Evolutionary conservation across 805 yeast genomes (phyloP).

Genomic region (Ogataea populi-albae): DNA sequence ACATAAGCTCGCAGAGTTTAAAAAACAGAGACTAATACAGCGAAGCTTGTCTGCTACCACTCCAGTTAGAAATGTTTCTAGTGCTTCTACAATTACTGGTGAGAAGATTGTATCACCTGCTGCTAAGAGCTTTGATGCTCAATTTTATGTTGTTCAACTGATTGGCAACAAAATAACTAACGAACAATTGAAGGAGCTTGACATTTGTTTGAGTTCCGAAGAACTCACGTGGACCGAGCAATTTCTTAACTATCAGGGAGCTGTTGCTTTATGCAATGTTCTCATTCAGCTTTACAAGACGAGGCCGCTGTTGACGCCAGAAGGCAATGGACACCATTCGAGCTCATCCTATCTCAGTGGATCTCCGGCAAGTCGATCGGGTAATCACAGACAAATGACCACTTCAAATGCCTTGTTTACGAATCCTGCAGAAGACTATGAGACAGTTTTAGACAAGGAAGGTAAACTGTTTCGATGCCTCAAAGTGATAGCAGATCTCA

Average conservation of each 20-base stretch:
- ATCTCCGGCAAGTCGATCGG: background rate
- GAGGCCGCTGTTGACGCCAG: constrained; percentile 21
- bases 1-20: constrained; percentile 74
- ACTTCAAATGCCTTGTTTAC: constrained; percentile 21
- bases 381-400: background rate
- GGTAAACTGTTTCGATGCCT: constrained; percentile 75
- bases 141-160: constrained; percentile 69
- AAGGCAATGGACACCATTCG: background rate
- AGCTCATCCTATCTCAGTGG: background rate
- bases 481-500: constrained; percentile 71
- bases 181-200: constrained; percentile 73
- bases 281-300: constrained; percentile 40
- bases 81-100: constrained; percentile 11
- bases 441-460: constrained; percentile 57
- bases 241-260: constrained; percentile 85
- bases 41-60: constrained; percentile 12
- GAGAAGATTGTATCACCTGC: constrained; percentile 11
- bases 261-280: constrained; percentile 76
- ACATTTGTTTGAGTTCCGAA: constrained; percentile 92
- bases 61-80: constrained; percentile 14
- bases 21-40: constrained; percentile 38
- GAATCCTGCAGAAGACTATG: constrained; percentile 32
- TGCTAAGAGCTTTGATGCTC: constrained; percentile 49
- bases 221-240: constrained; percentile 71
- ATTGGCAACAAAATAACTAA: constrained; percentile 66